Evolutionary conservation across 352 stramenopile species (phyloP).

Genomic region (Phytophthora pistaciae): DNA sequence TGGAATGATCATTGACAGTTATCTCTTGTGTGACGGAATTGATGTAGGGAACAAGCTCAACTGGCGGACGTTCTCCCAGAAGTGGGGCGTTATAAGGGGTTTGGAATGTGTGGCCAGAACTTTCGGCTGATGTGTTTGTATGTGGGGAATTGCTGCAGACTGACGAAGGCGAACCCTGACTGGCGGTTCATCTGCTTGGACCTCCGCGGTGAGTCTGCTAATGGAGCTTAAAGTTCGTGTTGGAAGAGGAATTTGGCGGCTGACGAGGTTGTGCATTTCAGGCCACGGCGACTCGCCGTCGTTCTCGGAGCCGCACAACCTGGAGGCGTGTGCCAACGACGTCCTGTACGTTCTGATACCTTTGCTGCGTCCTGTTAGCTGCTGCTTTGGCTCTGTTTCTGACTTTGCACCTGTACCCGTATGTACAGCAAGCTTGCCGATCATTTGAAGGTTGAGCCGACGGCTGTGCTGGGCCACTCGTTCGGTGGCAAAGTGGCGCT

Average conservation of each 20-base stretch:
- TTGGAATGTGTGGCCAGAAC: background rate
- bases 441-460: constrained; percentile 61
- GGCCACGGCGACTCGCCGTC: constrained; percentile 81
- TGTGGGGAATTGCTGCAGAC: constrained; percentile 29
- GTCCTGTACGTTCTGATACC: constrained; percentile 53
- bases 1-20: constrained; percentile 2
- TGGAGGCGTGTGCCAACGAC: constrained; percentile 75
- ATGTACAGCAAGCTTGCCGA: constrained; percentile 52
- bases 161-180: constrained; percentile 70
- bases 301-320: constrained; percentile 64
- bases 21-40: background rate
- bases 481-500: constrained; percentile 86
- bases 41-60: constrained; percentile 84
- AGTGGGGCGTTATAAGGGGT: constrained; percentile 34
- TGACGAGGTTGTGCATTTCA: constrained; percentile 19
- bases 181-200: constrained; percentile 78
- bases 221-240: background rate
- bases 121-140: constrained; percentile 3
- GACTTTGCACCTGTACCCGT: constrained; percentile 1
- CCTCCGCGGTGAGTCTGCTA: constrained; percentile 54
- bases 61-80: constrained; percentile 84
- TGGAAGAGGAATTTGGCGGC: background rate
- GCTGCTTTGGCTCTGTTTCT: background rate
- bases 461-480: constrained; percentile 77
- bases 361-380: background rate